Evolutionary conservation across 768 basidiomycete species (phyloP).

Genomic region (Mycena capillaripes): DNA sequence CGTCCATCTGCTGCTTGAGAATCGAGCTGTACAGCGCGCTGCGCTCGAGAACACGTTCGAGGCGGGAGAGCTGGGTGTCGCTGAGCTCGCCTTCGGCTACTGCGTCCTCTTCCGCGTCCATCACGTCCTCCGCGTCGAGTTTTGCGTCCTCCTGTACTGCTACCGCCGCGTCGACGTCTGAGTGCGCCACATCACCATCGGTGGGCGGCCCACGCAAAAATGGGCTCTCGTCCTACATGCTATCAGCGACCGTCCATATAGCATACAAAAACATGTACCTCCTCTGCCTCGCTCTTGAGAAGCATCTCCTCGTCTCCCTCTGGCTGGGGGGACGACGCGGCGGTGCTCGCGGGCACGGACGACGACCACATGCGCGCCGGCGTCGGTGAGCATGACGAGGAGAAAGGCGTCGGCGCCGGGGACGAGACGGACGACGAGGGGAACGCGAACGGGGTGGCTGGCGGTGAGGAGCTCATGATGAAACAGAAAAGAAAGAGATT

Average conservation of each 20-base stretch:
- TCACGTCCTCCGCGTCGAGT: constrained; percentile 39
- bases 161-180: not conserved
- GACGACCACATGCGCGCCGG: not conserved
- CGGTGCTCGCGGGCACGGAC: constrained; percentile 9
- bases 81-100: constrained; percentile 18
- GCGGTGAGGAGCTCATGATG: too few species aligned
- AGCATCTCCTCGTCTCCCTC: too few species aligned
- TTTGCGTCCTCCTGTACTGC: not conserved
- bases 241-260: not conserved
- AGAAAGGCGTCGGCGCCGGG: not conserved
- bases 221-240: not conserved
- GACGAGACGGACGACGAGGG: not conserved
- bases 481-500: too few species aligned
- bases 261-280: constrained; percentile 23
- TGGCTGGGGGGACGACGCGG: not conserved
- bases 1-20: constrained; percentile 30
- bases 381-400: not conserved
- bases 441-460: not conserved
- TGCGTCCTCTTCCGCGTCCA: not conserved
- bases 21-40: constrained; percentile 17
- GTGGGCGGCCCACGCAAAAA: not conserved
- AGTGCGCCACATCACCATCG: not conserved
- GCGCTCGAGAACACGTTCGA: constrained; percentile 24
- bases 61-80: constrained; percentile 2
- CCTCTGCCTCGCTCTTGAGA: too few species aligned